Conservation (phyloP, 1,284 basidiomycete genomes). For the Sporisorium exsertum region DNA sequence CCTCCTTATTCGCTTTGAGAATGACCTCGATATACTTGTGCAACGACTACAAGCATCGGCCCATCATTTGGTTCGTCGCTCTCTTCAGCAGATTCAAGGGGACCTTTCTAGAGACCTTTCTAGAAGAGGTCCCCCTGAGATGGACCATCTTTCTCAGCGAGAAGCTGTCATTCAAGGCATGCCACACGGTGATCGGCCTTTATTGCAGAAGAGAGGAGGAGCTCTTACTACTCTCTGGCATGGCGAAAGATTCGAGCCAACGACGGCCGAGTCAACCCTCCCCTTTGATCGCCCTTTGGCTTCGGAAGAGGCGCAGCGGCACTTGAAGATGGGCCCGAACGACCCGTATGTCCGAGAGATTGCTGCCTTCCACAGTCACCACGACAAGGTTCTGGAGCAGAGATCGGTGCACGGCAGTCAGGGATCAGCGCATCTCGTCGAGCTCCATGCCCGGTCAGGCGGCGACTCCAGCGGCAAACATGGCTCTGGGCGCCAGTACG, state of each 20-base stretch:
- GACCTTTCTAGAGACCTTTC: too few relatives aligned
- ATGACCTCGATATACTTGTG: neutral
- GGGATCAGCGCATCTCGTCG: neutral
- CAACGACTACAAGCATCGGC: neutral
- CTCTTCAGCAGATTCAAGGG: too few relatives aligned
- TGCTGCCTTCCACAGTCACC: neutral
- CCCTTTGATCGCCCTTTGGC: neutral
- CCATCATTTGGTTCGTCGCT: neutral
- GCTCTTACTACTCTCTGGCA: neutral
- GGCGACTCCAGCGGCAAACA: too few relatives aligned
- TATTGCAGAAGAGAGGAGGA: neutral
- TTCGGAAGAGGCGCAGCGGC: neutral
- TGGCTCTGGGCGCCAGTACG: neutral
- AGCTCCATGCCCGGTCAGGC: neutral
- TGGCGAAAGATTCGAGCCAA: constrained; percentile 1
- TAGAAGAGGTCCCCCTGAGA: too few relatives aligned
- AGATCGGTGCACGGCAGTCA: neutral
- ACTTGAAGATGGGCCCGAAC: neutral
- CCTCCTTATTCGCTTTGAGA: neutral
- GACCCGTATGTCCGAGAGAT: neutral
- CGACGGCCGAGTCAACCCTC: neutral
- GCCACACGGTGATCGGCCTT: neutral
- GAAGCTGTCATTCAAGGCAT: neutral
- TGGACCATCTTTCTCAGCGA: neutral
- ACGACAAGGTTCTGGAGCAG: neutral